Conservation (phyloP, 2,329 filamentous ascomycete species). For the Xylariales sp. region DNA sequence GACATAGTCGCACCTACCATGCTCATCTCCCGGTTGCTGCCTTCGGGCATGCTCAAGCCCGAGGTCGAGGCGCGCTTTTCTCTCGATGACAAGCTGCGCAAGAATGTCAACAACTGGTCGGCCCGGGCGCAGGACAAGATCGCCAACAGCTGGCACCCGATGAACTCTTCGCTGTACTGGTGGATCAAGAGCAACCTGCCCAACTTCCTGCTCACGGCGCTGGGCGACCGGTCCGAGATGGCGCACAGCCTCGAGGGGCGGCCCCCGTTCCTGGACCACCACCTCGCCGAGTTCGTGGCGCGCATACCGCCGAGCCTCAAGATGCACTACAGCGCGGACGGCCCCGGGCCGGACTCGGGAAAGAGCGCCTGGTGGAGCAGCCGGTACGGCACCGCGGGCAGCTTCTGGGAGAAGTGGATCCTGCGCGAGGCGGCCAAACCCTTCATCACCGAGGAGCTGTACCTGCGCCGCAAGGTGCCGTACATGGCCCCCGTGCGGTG, state of each 20-base stretch:
- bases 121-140: constrained; percentile 6
- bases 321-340: constrained; percentile 10
- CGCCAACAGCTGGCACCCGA: constrained; percentile 10
- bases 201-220: constrained; percentile 9
- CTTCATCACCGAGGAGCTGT: constrained; percentile 36
- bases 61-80: constrained; percentile 1
- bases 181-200: constrained; percentile 11
- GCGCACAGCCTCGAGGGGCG: constrained; percentile 15
- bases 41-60: not conserved
- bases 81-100: not conserved
- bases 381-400: too few species aligned
- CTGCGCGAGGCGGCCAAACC: constrained; percentile 13
- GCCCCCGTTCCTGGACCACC: constrained; percentile 13
- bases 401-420: constrained; percentile 17
- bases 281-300: constrained; percentile 11
- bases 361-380: constrained; percentile 9
- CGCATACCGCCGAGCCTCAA: constrained; percentile 12
- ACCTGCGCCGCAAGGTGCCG: constrained; percentile 43
- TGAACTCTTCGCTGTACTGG: constrained; percentile 11
- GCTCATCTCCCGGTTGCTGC: constrained; percentile 1
- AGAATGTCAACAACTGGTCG: constrained; percentile 5
- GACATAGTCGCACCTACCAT: constrained; percentile 1
- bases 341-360: constrained; percentile 3
- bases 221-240: constrained; percentile 15
- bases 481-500: constrained; percentile 40